Evolutionary conservation across 768 basidiomycete genomes (phyloP), one percentile per base, ranked within the genome.

Genomic region (Auricularia cornea): DNA sequence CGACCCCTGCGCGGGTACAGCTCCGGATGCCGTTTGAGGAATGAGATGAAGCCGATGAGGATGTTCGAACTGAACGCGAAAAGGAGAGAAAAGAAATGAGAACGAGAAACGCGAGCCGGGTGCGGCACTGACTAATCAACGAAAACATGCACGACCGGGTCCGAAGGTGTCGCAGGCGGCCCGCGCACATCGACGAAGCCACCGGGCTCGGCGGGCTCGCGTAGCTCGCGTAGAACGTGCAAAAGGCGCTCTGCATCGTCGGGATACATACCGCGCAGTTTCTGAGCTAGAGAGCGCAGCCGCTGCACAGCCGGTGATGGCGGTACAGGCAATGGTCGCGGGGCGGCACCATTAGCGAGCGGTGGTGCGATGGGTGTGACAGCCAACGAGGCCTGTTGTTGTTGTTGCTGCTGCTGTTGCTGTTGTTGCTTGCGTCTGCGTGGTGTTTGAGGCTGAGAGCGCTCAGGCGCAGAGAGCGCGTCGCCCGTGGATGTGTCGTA

Each of bases 21-120:
- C 40, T 74, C 76, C n/a, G 78, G 75, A 66, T 83, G 78, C 62
- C 81, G 84, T 71, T 84, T 86, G 60, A 89, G 73, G 72, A 88
- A 84, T 31, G 80, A 83, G n/a, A 93, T 72, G 62, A 93, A 81
- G 35, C 92, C 92, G 65, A 94, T 86, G 56, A 94, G 82, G 66
- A 94, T 93, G 71, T 94, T 94, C 18, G 92, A 94, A 67, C 92
- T 93, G 68, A 57, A 64, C n/a, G 33, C 23, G 62, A 54, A n/a
- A n/a, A n/a, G n/a, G n/a, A n/a, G n/a, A n/a, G n/a, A n/a, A n/a
- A n/a, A n/a, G n/a, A n/a, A n/a, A n/a, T n/a, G n/a, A n/a, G n/a
- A n/a, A n/a, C n/a, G n/a, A n/a, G n/a, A n/a, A n/a, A n/a, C n/a
- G n/a, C n/a, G n/a, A n/a, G n/a, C n/a, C n/a, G n/a, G n/a, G n/a